Conservation (phyloP, 257 asterid species). For the Lithospermum erythrorhizon region DNA sequence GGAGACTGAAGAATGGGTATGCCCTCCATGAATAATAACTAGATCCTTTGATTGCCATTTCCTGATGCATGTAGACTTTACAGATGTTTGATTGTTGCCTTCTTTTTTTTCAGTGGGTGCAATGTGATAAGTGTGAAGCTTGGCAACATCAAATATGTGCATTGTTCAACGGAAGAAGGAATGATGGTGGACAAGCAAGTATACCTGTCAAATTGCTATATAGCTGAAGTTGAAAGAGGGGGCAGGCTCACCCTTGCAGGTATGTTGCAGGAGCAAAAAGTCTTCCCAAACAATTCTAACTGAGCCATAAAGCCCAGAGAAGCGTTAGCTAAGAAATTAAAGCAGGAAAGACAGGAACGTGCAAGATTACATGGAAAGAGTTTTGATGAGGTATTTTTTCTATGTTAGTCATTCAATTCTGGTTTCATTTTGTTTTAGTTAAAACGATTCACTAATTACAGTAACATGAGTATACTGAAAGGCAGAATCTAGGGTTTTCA, state of each 20-base stretch:
- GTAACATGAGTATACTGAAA: no score
- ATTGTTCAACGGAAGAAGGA: constrained; percentile 91
- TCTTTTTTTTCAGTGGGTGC: constrained; percentile 87
- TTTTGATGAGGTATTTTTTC: constrained; percentile 64
- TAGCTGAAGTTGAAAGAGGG: constrained; percentile 82
- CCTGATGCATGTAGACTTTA: constrained; percentile 1
- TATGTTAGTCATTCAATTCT: constrained; percentile 9
- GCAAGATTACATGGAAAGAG: constrained; percentile 69
- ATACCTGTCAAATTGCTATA: constrained; percentile 94
- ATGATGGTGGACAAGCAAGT: constrained; percentile 96
- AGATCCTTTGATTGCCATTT: not conserved
- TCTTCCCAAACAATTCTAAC: constrained; percentile 75
- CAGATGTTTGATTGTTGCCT: constrained; percentile 13
- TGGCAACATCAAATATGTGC: constrained; percentile 99
- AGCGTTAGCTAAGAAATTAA: constrained; percentile 59
- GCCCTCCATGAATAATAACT: not conserved
- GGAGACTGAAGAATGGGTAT: constrained; percentile 98
- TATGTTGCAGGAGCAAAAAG: constrained; percentile 99
- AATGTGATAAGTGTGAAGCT: constrained; percentile 97
- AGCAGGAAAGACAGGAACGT: constrained; percentile 80
- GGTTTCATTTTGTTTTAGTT: constrained; percentile 5
- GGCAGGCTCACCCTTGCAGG: constrained; percentile 81
- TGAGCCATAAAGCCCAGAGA: constrained; percentile 89
- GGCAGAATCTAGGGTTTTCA: no score
- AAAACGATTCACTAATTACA: no score